Conservation (phyloP, 2,329 filamentous ascomycete species). For the Alternaria panax region DNA sequence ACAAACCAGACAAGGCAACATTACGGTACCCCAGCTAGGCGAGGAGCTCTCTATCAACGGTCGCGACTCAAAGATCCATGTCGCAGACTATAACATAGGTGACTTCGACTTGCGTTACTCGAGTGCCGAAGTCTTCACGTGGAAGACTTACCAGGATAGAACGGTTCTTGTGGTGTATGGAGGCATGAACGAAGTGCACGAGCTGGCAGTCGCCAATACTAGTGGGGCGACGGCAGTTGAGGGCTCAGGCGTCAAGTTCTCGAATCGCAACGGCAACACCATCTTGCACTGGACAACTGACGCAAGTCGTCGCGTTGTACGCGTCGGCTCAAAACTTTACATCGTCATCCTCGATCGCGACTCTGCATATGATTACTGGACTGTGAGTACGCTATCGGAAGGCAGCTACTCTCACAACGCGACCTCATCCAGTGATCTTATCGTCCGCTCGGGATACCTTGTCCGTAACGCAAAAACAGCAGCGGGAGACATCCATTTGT, state of each 20-base stretch:
- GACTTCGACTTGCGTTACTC: slow-evolving; percentile 67
- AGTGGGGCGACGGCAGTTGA: slow-evolving; percentile 43
- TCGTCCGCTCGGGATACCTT: slow-evolving; percentile 69
- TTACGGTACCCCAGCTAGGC: slow-evolving; percentile 65
- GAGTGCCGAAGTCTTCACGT: slow-evolving; percentile 71
- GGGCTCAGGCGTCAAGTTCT: slow-evolving; percentile 48
- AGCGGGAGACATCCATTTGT: slow-evolving; percentile 64
- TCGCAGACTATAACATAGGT: slow-evolving; percentile 70
- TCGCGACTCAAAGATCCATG: slow-evolving; percentile 70
- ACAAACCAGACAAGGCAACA: slow-evolving; percentile 58
- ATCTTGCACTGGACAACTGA: slow-evolving; percentile 63
- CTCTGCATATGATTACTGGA: slow-evolving; percentile 72
- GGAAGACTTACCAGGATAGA: slow-evolving; percentile 65
- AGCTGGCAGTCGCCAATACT: slow-evolving; percentile 59
- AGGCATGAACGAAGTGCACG: slow-evolving; percentile 66
- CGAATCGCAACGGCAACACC: slow-evolving; percentile 51
- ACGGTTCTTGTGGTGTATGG: slow-evolving; percentile 69
- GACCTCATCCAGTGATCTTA: slow-evolving; percentile 48
- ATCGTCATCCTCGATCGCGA: slow-evolving; percentile 68
- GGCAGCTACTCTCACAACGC: slow-evolving; percentile 24
- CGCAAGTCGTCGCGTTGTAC: slow-evolving; percentile 56
- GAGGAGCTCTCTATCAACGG: slow-evolving; percentile 63
- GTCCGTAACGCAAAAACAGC: slow-evolving; percentile 64
- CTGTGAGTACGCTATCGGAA: slow-evolving; percentile 49
- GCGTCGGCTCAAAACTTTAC: slow-evolving; percentile 56